Evolutionary conservation across 495 filamentous ascomycete species (phyloP).

Genomic region (Podospora anserina): DNA sequence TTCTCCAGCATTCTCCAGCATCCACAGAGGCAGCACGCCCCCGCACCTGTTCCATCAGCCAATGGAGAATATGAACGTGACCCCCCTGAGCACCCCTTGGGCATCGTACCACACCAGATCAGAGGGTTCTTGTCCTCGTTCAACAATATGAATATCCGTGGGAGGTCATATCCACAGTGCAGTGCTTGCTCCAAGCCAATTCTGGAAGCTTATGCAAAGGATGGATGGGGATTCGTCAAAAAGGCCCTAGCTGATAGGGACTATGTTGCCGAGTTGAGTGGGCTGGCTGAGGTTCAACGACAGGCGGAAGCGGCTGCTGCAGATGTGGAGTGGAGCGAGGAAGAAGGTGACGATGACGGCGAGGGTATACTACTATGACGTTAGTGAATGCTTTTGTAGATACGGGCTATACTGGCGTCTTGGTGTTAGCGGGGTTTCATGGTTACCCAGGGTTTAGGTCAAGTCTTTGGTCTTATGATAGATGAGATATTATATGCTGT

Average conservation of each 20-base stretch:
- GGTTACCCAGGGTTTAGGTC: not conserved
- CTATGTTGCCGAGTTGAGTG: slow-evolving; percentile 87
- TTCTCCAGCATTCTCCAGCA: slow-evolving; percentile 87
- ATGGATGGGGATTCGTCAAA: slow-evolving; percentile 87
- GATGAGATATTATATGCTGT: not conserved
- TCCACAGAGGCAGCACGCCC: slow-evolving; percentile 60
- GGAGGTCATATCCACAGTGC: slow-evolving; percentile 82
- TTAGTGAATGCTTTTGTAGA: not conserved
- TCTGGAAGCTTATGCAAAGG: slow-evolving; percentile 62
- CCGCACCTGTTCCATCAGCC: slow-evolving; percentile 40
- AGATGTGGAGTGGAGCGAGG: slow-evolving; percentile 48
- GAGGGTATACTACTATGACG: slow-evolving; percentile 39
- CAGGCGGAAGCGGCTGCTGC: slow-evolving; percentile 58
- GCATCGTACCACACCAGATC: slow-evolving; percentile 87
- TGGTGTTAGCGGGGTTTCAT: not conserved
- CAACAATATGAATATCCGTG: slow-evolving; percentile 76
- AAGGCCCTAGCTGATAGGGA: slow-evolving; percentile 77
- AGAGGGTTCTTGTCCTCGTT: slow-evolving; percentile 87
- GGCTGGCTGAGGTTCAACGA: slow-evolving; percentile 86
- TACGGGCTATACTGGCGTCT: not conserved
- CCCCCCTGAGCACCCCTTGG: slow-evolving; percentile 67
- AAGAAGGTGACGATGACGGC: slow-evolving; percentile 42
- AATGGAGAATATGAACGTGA: slow-evolving; percentile 52
- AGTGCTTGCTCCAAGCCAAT: slow-evolving; percentile 85
- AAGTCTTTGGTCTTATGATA: not conserved